Evolutionary conservation across 768 basidiomycete genomes (phyloP), one percentile per base, ranked within the genome.

Genomic region (Multifurca ochricompacta): DNA sequence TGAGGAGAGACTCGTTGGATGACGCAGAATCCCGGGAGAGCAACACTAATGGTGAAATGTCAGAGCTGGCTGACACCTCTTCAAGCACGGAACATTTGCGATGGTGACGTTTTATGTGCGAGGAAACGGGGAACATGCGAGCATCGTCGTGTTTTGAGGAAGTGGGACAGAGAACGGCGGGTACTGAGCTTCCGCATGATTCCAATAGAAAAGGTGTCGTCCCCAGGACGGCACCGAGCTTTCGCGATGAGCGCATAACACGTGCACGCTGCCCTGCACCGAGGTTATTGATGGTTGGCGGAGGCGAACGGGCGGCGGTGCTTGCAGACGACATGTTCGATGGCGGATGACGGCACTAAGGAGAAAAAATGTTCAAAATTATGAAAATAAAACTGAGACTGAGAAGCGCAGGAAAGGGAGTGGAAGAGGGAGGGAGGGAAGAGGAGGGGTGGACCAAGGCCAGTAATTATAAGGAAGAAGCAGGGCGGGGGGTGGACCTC

Each of bases 1-100:
- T 56, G 11, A 60, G 46, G 40, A 67, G 59, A 3, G 66, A 66
- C 14, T 60, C 51, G 1, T 51, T 53, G 54, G 63, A 64, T 4
- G 66, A 65, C 44, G 48, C 53, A 1, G 62, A 34, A 25, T 60
- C 58, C 16, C 46, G 51, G 11, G 63, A 54, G 34, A 40, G 21
- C 9, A 30, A 40, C 2, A 32, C 5, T 1, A 43, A 16, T 3
- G 46, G 51, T 7, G 48, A 40, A 31, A 36, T 39, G 27, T 50
- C 57, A 7, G 47, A 21, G 32, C 45, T 36, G 34, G 21, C n/a
- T 13, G 19, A 43, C 23, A 39, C 6, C 5, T 19, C 23, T 16
- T 48, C 52, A 13, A 53, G 35, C 19, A 52, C 32, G 11, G 57
- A 51, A 23, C 35, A 36, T n/a, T 56, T 40, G 23, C 54, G 60